Evolutionary conservation across 2,329 filamentous ascomycete species (phyloP).

Genomic region (Pseudocercospora fijiensis): DNA sequence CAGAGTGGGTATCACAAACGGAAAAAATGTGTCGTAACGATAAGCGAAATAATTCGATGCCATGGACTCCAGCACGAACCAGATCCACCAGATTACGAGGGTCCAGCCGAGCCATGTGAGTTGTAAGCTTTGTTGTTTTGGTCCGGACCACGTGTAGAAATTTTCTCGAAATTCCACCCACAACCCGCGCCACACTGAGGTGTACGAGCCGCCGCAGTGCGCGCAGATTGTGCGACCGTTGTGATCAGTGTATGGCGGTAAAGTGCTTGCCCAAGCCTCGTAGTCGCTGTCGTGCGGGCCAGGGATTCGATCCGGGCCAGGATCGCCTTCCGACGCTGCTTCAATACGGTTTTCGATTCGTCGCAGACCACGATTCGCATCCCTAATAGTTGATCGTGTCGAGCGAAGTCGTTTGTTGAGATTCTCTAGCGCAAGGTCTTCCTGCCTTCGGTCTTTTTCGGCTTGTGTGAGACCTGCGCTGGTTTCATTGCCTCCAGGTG

Average conservation of each 20-base stretch:
- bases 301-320: background rate
- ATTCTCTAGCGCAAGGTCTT: constrained; percentile 43
- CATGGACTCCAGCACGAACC: constrained; percentile 44
- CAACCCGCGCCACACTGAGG: constrained; percentile 32
- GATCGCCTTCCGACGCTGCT: constrained; percentile 14
- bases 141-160: constrained; percentile 32
- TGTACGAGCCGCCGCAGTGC: constrained; percentile 31
- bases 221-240: constrained; percentile 24
- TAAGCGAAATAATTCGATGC: constrained; percentile 51
- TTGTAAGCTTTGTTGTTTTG: constrained; percentile 29
- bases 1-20: constrained; percentile 58
- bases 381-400: constrained; percentile 45
- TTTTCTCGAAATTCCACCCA: constrained; percentile 33
- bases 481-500: constrained; percentile 10
- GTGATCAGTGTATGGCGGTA: constrained; percentile 20
- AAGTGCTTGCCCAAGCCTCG: constrained; percentile 8
- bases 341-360: constrained; percentile 46
- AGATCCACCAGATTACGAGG: constrained; percentile 45
- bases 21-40: constrained; percentile 49
- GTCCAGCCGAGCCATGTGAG: constrained; percentile 45
- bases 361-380: constrained; percentile 45
- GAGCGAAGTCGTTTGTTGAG: constrained; percentile 45
- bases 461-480: constrained; percentile 37
- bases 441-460: constrained; percentile 45
- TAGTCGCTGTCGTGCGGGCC: background rate